Percentiles rank a stretch among this genome's conserved stretches.
phyloP scores from a whole-genome alignment of 495 filamentous ascomycete species.

The Jackrogersella multiformis region DNA sequence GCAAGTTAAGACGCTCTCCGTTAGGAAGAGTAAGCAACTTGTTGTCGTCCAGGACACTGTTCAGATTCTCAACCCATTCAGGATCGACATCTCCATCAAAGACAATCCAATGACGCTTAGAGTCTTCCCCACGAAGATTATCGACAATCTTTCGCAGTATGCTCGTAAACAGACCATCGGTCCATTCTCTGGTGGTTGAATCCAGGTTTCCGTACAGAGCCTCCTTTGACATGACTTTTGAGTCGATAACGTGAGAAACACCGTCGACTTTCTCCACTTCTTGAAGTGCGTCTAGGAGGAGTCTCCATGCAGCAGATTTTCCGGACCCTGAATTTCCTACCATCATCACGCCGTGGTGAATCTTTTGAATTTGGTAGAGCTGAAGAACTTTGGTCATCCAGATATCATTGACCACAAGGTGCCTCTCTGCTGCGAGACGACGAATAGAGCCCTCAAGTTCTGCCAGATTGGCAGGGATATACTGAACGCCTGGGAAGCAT shows the following conservation, averaged over 20 bases:
- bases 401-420: conserved; percentile 86
- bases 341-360: conserved; percentile 99
- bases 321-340: conserved; percentile 94
- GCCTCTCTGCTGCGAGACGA: conserved; percentile 79
- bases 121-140: conserved; percentile 95
- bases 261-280: conserved; percentile 90
- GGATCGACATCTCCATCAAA: conserved; percentile 99
- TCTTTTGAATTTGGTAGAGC: conserved; percentile 95
- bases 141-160: conserved; percentile 98
- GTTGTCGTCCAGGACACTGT: conserved; percentile 99
- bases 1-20: conserved; percentile 94
- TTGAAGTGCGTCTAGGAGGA: conserved; percentile 92
- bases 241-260: conserved; percentile 96
- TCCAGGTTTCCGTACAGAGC: conserved; percentile 93
- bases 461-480: conserved; percentile 85
- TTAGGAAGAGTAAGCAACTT: conserved; percentile 96
- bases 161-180: conserved; percentile 96
- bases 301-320: conserved; percentile 94
- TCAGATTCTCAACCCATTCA: conserved; percentile 99
- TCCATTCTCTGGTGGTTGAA: conserved; percentile 97
- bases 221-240: conserved; percentile 99
- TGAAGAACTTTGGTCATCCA: conserved; percentile 98
- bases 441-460: conserved; percentile 82
- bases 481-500: conserved; percentile 91
- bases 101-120: conserved; percentile 98